Percentiles rank a stretch among this genome's conserved stretches.
phyloP scores from a whole-genome alignment of 805 yeast species.

The Hanseniaspora taiwanica region DNA sequence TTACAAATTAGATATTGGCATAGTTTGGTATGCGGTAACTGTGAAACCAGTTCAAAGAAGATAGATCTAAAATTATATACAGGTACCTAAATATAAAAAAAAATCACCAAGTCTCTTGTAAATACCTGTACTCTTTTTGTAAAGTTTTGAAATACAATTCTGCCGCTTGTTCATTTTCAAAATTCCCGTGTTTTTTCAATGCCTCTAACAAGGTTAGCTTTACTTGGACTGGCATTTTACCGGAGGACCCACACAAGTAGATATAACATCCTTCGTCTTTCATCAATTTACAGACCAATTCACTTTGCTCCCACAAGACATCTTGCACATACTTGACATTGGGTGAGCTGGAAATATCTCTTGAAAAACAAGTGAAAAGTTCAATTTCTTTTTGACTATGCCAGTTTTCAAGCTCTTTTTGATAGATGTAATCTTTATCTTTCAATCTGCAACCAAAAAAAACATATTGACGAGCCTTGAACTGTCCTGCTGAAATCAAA shows the following conservation, averaged over 20 bases:
- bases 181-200: conserved; percentile 31
- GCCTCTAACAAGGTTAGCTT: conserved; percentile 64
- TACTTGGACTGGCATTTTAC: conserved; percentile 85
- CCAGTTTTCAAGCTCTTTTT: conserved; percentile 36
- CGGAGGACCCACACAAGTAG: conserved; percentile 86
- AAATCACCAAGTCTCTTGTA: conserved; percentile 80
- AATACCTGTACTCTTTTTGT: conserved; percentile 54
- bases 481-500: conserved; percentile 33
- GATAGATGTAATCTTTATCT: conserved; percentile 57
- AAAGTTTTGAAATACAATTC: conserved; percentile 37
- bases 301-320: conserved; percentile 38
- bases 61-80: not conserved
- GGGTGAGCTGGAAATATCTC: conserved; percentile 28
- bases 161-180: conserved; percentile 31
- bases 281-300: conserved; percentile 38
- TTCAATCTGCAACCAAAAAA: conserved; percentile 66
- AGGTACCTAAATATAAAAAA: not conserved
- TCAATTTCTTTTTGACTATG: conserved; percentile 24
- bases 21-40: conserved; percentile 50
- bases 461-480: conserved; percentile 27
- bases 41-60: conserved; percentile 25
- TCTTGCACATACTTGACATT: conserved; percentile 69
- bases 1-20: conserved; percentile 46
- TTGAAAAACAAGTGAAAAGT: conserved; percentile 34
- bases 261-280: conserved; percentile 44